A percentile compares a stretch with the other conserved stretches of the same genome.
phyloP scores from a whole-genome alignment of 2,329 filamentous ascomycete species.

The Talaromyces sp. region DNA sequence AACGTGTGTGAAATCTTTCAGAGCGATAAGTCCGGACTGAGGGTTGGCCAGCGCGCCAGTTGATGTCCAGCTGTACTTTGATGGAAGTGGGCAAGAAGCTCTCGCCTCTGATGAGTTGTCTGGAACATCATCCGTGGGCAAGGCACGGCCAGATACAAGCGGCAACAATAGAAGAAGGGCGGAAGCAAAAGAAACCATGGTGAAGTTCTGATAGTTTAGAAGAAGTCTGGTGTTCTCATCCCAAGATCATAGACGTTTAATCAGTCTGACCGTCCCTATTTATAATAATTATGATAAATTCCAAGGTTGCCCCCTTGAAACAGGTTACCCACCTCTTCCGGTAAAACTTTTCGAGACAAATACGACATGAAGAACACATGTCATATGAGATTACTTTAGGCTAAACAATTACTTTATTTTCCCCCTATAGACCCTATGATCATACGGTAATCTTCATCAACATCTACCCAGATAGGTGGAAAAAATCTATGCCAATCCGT shows the following conservation, averaged over 20 bases:
- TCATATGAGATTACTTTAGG: neutral
- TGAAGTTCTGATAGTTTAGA: neutral
- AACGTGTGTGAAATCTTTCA: constrained; percentile 60
- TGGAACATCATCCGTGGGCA: neutral
- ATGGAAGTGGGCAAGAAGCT: constrained; percentile 47
- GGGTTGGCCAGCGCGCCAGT: constrained; percentile 49
- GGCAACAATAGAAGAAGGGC: neutral
- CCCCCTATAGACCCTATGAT: no score
- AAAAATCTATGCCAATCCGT: no score
- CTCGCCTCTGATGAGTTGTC: neutral
- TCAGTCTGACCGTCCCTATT: neutral
- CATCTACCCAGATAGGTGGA: neutral
- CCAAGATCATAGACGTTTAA: neutral
- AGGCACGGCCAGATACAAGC: neutral
- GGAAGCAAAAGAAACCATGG: neutral
- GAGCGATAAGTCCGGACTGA: constrained; percentile 49
- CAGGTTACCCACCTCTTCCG: neutral
- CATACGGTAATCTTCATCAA: neutral
- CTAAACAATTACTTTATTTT: neutral
- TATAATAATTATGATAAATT: neutral
- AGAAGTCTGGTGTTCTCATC: neutral
- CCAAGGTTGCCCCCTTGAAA: neutral
- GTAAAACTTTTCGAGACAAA: neutral
- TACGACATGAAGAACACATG: neutral
- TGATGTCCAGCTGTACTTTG: constrained; percentile 53